A percentile compares a stretch with the other conserved stretches of the same genome.
Conservation (phyloP, 2,329 filamentous ascomycete genomes). For the Colletotrichum cereale region DNA sequence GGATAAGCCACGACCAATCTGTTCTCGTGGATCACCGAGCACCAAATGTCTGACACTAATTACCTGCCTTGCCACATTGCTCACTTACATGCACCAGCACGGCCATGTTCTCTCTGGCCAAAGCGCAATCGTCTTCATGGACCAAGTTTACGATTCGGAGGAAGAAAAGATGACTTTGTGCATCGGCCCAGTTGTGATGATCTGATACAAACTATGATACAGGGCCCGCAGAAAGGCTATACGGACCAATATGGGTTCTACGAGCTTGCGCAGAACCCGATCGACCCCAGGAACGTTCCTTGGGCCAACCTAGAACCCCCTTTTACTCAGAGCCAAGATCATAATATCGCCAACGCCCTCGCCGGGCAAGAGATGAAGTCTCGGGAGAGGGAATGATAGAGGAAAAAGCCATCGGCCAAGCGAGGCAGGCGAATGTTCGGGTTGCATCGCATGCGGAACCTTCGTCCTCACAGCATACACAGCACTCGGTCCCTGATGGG, state of each 20-base stretch:
- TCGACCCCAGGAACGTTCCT: not conserved
- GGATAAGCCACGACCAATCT: not conserved
- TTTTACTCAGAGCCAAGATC: not conserved
- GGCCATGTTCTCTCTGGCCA: not conserved
- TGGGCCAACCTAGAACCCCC: not conserved
- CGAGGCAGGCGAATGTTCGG: not conserved
- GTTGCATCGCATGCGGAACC: not conserved
- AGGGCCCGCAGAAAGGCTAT: constrained; percentile 1
- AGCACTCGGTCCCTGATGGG: not conserved
- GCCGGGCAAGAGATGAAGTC: constrained; percentile 11
- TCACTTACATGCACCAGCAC: not conserved
- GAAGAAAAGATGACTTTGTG: not conserved
- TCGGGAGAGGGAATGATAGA: constrained; percentile 8
- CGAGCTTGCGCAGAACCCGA: constrained; percentile 11
- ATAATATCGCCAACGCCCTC: not conserved
- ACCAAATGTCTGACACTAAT: not conserved
- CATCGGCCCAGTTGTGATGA: constrained; percentile 17
- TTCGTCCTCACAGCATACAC: not conserved
- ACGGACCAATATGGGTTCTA: not conserved
- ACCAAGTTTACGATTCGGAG: not conserved
- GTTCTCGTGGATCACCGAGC: not conserved
- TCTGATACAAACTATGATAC: constrained; percentile 27
- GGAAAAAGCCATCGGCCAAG: not conserved
- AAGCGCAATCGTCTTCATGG: not conserved
- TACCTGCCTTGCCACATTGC: not conserved